Base-by-base conservation (phyloP, 805 yeast genomes). In the Zygoascus ofunaensis region DNA sequence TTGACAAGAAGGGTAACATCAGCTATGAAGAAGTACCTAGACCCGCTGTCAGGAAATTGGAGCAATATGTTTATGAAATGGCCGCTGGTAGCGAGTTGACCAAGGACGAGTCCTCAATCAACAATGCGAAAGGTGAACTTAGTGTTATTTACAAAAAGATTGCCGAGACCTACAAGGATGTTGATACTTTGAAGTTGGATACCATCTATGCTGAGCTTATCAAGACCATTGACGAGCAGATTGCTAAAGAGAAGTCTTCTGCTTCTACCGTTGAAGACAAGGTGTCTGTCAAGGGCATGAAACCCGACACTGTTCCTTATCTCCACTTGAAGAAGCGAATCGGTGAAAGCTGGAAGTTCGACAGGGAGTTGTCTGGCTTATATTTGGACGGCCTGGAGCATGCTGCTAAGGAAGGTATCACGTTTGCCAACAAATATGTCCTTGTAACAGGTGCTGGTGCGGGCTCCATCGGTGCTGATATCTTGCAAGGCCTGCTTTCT, bases 401-500 rank as follows among this genome's bases (percentile, higher is more conserved):
- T 50, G 95, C 94, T 63, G 97, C 98, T 30, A 78, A 86, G 52
- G 92, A 89, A 57, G 98, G 98, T 71, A 76, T 87, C 46, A 77
- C 95, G 34, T 92, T 80, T 73, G 79, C 81, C 64, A 86, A 79
- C 64, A 92, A 87, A 68, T 80, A 80, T 55, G 96, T 89, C 42
- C 76, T 92, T 59, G 73, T 92, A 54, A 92, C 98, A 40, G 98
- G 98, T 74, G 97, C 97, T 42, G 98, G 98, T 73, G 89, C 86
- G 40, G 98, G 97, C 44, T 92, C 98, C 42, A 92, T 92, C 61
- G 98, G 97, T 71, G 96, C 96, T 49, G 96, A 92, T 68, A 77
- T 92, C 55, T 74, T 92, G 62, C 94, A 86, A 71, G 98, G 98
- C 53, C 73, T 92, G 62, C 73, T 92, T 45, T 80, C 90, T 60